Evolutionary conservation across 2,329 filamentous ascomycete genomes (phyloP).

Genomic region (Alternaria viburni): DNA sequence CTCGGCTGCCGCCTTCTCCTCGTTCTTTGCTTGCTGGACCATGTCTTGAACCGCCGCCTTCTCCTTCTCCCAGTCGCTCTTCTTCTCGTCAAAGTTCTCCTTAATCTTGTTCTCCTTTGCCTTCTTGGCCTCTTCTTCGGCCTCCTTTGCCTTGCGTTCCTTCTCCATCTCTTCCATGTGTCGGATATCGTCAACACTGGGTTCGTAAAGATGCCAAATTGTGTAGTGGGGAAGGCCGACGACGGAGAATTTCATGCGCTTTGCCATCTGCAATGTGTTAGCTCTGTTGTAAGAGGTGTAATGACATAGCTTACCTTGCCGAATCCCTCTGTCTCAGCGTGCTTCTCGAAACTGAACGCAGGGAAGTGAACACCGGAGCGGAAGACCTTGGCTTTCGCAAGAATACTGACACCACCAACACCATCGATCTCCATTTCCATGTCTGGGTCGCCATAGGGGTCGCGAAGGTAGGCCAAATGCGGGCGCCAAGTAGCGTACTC

Average conservation of each 20-base stretch:
- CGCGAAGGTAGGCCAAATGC: slow-evolving; percentile 93
- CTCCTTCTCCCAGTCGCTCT: slow-evolving; percentile 87
- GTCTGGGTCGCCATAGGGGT: slow-evolving; percentile 96
- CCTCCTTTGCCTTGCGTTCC: slow-evolving; percentile 79
- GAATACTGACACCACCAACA: slow-evolving; percentile 94
- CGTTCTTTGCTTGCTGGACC: slow-evolving; percentile 61
- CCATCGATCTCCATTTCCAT: slow-evolving; percentile 99
- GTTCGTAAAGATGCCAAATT: slow-evolving; percentile 99
- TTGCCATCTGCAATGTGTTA: slow-evolving; percentile 77
- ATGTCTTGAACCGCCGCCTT: slow-evolving; percentile 78
- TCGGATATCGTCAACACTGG: slow-evolving; percentile 94
- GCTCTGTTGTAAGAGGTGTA: not conserved
- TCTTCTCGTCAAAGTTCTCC: slow-evolving; percentile 77
- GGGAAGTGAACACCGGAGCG: slow-evolving; percentile 95
- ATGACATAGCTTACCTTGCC: slow-evolving; percentile 74
- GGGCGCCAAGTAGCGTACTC: slow-evolving; percentile 99
- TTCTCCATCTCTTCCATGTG: slow-evolving; percentile 99
- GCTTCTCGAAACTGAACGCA: slow-evolving; percentile 97
- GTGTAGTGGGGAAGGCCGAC: slow-evolving; percentile 96
- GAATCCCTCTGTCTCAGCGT: slow-evolving; percentile 97
- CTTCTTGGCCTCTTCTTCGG: slow-evolving; percentile 76
- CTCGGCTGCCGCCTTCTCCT: slow-evolving; percentile 47
- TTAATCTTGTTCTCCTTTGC: slow-evolving; percentile 80
- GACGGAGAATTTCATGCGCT: slow-evolving; percentile 93
- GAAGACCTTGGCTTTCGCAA: slow-evolving; percentile 96